These are phyloP conservation scores for Didymella exigua DNA, from an alignment of 2,329 filamentous ascomycete species.

Conservation along the genomic window DNA sequence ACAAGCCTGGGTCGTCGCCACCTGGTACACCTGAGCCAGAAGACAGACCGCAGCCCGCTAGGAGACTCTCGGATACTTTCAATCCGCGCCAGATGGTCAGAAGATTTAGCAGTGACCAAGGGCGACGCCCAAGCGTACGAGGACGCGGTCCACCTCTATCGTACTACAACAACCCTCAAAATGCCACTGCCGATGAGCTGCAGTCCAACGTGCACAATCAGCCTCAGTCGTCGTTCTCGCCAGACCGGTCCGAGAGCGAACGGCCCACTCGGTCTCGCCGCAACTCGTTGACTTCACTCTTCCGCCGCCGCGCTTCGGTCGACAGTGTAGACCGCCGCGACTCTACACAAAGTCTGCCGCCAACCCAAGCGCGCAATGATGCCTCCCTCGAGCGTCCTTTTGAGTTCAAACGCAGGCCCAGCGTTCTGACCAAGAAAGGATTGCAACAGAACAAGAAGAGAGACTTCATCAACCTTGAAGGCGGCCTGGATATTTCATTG, in stretches of 20 bases:
- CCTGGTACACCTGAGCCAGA: conserved; percentile 62
- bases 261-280: conserved; percentile 39
- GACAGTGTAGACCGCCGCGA: conserved; percentile 33
- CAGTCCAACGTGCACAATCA: conserved; percentile 29
- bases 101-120: conserved; percentile 44
- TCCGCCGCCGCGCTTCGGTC: conserved; percentile 42
- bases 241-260: conserved; percentile 37
- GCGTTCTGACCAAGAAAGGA: conserved; percentile 50
- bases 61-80: conserved; percentile 43
- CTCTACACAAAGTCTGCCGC: conserved; percentile 34
- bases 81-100: conserved; percentile 51
- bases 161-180: conserved; percentile 47
- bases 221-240: conserved; percentile 46
- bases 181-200: conserved; percentile 39
- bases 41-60: conserved; percentile 30
- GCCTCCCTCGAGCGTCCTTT: conserved; percentile 41
- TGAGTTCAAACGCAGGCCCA: conserved; percentile 54
- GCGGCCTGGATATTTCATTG: conserved; percentile 82
- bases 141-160: conserved; percentile 45
- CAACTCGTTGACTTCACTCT: conserved; percentile 42
- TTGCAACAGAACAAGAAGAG: conserved; percentile 39
- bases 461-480: conserved; percentile 72
- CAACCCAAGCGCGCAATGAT: conserved; percentile 17
- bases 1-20: conserved; percentile 71
- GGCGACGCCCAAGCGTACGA: conserved; percentile 31